Base-by-base conservation (phyloP, 1,284 basidiomycete species). In the Lignosus rhinocerotis region DNA sequence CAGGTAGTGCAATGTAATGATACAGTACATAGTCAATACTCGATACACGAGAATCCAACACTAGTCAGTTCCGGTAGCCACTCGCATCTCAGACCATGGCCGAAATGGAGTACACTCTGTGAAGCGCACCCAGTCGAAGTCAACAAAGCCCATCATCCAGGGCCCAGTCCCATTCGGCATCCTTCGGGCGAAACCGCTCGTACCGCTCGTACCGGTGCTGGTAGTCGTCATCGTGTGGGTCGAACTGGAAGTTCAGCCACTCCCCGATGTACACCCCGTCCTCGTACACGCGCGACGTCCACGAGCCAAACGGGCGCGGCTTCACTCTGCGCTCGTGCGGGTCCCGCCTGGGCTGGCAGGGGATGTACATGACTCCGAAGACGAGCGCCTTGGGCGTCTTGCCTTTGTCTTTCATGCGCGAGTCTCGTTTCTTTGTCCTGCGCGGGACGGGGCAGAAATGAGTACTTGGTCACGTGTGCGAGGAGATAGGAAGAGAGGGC, bases 161-260 rank as follows among this genome's bases (percentile, higher is more conserved):
- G 21, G 36, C 48, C 54, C 54, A 56, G 8, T 43, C 33, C 55
- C 48, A 56, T 16, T 56, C 42, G 11, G 55, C 48, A 36, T 36
- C 55, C 25, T 17, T 46, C 14, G 48, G 55, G 21, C 55, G 42
- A 32, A 46, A 56, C 19, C 55, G 41, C 42, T 43, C 55, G 19
- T 45, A 56, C n/a, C 25, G 19, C 16, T 10, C n/a, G 11, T 45
- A 31, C 14, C 8, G 5, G n/a, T 51, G 34, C 31, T 21, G 33
- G n/a, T 32, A 45, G 30, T 51, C 55, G 48, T 51, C 33, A 3
- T 19, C 42, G 12, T 41, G 25, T 6, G 48, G 48, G 42, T 56
- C 48, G 47, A 50, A 55, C 21, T 50, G 47, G 48, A 56, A 51
- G 55, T 51, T 31, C 11, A 56, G 55, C 47, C 48, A 32, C 41